A percentile compares a stretch with the other conserved stretches of the same genome.
Conservation (phyloP, 2,329 filamentous ascomycete genomes). For the Alternaria incomplexa region DNA sequence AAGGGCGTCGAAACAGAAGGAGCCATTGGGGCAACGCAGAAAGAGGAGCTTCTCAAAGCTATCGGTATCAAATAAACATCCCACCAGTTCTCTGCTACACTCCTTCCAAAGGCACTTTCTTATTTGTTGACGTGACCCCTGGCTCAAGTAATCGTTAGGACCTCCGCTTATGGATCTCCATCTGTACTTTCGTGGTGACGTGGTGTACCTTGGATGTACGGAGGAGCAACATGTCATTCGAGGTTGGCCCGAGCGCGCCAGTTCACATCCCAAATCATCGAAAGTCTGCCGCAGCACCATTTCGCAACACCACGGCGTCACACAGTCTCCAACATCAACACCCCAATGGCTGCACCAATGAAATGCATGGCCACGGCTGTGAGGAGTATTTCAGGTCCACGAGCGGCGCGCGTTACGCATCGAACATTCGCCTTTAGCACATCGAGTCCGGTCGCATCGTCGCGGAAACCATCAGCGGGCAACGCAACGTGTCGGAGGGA, state of each 20-base stretch:
- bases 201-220: neutral
- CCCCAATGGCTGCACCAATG: conserved; percentile 36
- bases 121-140: neutral
- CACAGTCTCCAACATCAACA: conserved; percentile 1
- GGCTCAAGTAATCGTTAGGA: neutral
- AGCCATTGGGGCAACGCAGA: conserved; percentile 14
- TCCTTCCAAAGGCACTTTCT: neutral
- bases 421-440: conserved; percentile 35
- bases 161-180: neutral
- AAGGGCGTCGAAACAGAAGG: conserved; percentile 37
- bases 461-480: conserved; percentile 12
- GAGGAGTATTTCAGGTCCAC: conserved; percentile 14
- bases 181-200: neutral
- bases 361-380: conserved; percentile 31
- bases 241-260: conserved; percentile 12
- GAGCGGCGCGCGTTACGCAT: conserved; percentile 24
- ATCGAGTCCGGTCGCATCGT: conserved; percentile 16
- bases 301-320: conserved; percentile 8
- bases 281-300: conserved; percentile 15
- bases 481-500: conserved; percentile 21
- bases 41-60: conserved; percentile 41
- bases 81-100: neutral
- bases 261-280: conserved; percentile 13
- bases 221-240: conserved; percentile 10
- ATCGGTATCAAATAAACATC: conserved; percentile 42